Conservation (phyloP, 2,329 filamentous ascomycete species). For the Cercospora sojina region DNA sequence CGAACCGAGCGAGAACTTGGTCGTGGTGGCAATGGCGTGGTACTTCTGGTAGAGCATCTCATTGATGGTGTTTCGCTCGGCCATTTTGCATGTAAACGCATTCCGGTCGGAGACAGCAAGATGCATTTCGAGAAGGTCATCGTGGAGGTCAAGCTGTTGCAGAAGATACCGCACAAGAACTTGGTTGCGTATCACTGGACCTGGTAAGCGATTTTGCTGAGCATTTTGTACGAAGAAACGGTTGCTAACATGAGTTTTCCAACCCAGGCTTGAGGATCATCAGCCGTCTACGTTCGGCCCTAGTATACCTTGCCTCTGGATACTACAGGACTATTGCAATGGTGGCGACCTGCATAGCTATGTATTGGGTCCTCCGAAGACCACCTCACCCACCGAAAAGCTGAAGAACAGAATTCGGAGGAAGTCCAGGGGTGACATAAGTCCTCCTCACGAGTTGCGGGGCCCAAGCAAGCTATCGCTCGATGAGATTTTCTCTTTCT, state of each 20-base stretch:
- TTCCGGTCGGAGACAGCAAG: constrained; percentile 89
- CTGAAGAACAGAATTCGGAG: constrained; percentile 85
- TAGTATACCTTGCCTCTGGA: constrained; percentile 90
- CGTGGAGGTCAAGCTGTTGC: constrained; percentile 87
- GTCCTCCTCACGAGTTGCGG: constrained; percentile 57
- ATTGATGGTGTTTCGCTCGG: constrained; percentile 86
- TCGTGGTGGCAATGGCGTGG: constrained; percentile 89
- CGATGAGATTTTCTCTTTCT: constrained; percentile 95
- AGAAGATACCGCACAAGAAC: constrained; percentile 89
- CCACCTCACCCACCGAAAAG: constrained; percentile 71
- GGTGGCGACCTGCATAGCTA: constrained; percentile 86
- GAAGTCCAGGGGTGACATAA: constrained; percentile 73
- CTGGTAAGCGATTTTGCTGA: constrained; percentile 53
- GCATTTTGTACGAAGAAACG: not conserved
- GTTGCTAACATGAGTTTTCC: not conserved
- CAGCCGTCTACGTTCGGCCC: constrained; percentile 82
- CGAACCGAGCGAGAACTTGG: constrained; percentile 84
- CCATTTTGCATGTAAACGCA: constrained; percentile 92
- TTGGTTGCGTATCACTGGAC: constrained; percentile 95
- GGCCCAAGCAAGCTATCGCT: constrained; percentile 63
- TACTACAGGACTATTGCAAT: constrained; percentile 97
- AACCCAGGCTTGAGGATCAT: constrained; percentile 68
- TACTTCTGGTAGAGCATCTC: constrained; percentile 87
- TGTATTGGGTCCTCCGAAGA: constrained; percentile 71
- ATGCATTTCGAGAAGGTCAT: constrained; percentile 92